Evolutionary conservation across 192 early-diverging fungal species (phyloP), one percentile per base, ranked within the genome.

Genomic region (Cladochytrium replicatum): DNA sequence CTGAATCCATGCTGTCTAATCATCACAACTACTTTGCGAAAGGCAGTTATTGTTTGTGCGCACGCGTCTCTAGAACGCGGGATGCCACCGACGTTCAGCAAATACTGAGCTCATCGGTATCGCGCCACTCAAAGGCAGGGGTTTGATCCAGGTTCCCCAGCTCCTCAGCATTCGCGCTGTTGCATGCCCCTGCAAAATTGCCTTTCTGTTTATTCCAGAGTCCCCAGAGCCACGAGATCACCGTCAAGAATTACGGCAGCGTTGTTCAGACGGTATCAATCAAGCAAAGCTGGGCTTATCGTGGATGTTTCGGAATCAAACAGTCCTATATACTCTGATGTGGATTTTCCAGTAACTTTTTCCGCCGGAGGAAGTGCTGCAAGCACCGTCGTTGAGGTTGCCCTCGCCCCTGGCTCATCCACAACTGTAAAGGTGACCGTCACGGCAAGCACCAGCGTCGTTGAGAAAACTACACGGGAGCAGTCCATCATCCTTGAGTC

Each of bases 61-160:
- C 4, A 52, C 67, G 11, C 48, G 69, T 49, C 30, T 83, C 2
- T 64, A 72, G n/a, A 75, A 84, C 34, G 73, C 64, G 24, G 79
- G 75, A 7, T 54, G 62, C 0, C 64, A 69, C 23, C 57, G 39
- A 21, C 8, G 8, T 2, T n/a, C n/a, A n/a, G n/a, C n/a, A n/a
- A n/a, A n/a, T n/a, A n/a, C n/a, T n/a, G n/a, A n/a, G n/a, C n/a
- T n/a, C n/a, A 55, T 69, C 22, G 75, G 78, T n/a, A 74, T 82
- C 13, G 77, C 81, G 6, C 61, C 77, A 51, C 69, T 60, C 42
- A 80, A 84, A 54, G 86, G 86, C 5, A 66, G 65, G 31, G 91
- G 91, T 15, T 63, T 92, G 23, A 66, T 94, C 23, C 76, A 89
- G 60, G 53, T 87, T 32, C 68, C 62, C 39, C 50, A 69, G 22